phyloP scores from a whole-genome alignment of 192 early-diverging fungal species.

The Pilaira anomala region DNA sequence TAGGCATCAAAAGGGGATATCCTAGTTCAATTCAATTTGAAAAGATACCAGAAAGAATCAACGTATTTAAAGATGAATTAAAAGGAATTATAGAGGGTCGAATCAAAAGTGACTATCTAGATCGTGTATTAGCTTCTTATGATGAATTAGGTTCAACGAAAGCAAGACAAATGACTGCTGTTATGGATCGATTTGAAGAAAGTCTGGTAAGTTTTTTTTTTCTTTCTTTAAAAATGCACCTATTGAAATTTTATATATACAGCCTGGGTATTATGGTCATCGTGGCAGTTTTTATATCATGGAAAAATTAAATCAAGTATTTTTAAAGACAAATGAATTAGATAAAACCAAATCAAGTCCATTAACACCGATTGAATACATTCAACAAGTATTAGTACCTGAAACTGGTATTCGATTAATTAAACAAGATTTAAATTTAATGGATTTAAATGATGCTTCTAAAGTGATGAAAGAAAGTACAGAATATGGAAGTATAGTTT shows the following conservation, averaged over 20 bases:
- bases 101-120: slow-evolving; percentile 31
- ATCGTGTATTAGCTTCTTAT: slow-evolving; percentile 30
- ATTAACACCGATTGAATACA: slow-evolving; percentile 47
- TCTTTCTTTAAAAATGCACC: neutral
- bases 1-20: slow-evolving; percentile 38
- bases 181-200: slow-evolving; percentile 42
- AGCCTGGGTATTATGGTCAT: slow-evolving; percentile 60
- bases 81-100: slow-evolving; percentile 31
- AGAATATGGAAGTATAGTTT: slow-evolving; percentile 20
- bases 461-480: slow-evolving; percentile 23
- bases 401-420: slow-evolving; percentile 48
- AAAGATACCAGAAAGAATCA: slow-evolving; percentile 28
- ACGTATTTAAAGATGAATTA: slow-evolving; percentile 29
- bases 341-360: slow-evolving; percentile 36
- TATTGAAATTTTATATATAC: neutral
- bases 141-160: slow-evolving; percentile 33
- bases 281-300: slow-evolving; percentile 41
- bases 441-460: neutral
- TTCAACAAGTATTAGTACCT: slow-evolving; percentile 53
- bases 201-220: neutral
- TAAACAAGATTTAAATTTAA: slow-evolving; percentile 29
- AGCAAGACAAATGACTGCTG: slow-evolving; percentile 33
- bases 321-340: slow-evolving; percentile 40
- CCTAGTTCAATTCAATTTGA: slow-evolving; percentile 41
- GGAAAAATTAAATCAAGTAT: slow-evolving; percentile 32